Evolutionary conservation across 352 stramenopile genomes (phyloP).

Genomic region (Peronospora destructor): DNA sequence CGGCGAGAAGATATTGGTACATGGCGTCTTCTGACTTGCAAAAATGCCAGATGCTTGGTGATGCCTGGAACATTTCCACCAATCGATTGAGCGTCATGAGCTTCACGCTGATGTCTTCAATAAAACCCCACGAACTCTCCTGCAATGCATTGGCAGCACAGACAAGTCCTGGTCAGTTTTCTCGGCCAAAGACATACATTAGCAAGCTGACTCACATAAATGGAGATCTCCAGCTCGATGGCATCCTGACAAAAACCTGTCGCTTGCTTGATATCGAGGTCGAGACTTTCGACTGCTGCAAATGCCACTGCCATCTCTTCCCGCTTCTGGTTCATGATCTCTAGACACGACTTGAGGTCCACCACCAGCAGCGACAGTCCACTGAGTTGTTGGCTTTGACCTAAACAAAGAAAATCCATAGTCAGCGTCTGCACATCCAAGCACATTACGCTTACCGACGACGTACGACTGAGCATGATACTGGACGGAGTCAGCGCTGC

Average conservation of each 20-base stretch:
- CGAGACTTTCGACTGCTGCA: constrained; percentile 56
- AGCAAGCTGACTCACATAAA: constrained; percentile 37
- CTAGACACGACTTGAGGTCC: constrained; percentile 73
- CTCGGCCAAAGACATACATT: background rate
- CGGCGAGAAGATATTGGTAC: constrained; percentile 68
- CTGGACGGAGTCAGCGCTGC: constrained; percentile 75
- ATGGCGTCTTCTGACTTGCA: constrained; percentile 76
- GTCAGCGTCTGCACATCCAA: constrained; percentile 1
- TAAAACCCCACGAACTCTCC: constrained; percentile 78
- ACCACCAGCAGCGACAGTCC: constrained; percentile 70
- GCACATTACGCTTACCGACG: background rate
- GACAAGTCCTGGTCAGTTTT: constrained; percentile 5
- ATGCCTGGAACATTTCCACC: constrained; percentile 60
- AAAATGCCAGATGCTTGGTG: constrained; percentile 75
- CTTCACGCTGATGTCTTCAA: constrained; percentile 71
- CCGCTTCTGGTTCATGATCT: constrained; percentile 83
- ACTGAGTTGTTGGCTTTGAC: constrained; percentile 74
- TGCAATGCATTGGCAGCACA: constrained; percentile 19
- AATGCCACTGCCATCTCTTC: constrained; percentile 70
- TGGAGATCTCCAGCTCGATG: constrained; percentile 67
- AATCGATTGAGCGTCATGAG: constrained; percentile 55
- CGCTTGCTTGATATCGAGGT: constrained; percentile 81
- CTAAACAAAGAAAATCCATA: constrained; percentile 25
- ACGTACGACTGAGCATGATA: constrained; percentile 82
- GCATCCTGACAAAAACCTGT: constrained; percentile 76